Base-by-base conservation (phyloP, 2,329 filamentous ascomycete genomes). In the Colletotrichum brevisporum region DNA sequence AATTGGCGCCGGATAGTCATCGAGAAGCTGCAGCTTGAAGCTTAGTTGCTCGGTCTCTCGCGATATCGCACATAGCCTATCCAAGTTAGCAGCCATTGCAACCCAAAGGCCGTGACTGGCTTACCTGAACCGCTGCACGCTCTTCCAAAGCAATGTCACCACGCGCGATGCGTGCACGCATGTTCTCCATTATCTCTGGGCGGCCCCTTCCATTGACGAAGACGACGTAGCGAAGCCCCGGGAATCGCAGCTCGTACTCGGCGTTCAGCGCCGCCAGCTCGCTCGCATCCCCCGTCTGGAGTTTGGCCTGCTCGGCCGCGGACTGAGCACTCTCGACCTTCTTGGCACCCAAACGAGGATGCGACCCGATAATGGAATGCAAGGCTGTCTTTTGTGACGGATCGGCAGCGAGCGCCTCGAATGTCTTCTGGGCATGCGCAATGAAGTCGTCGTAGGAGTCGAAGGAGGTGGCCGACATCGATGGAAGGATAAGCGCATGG, bases 41-140 rank as follows among this genome's bases (percentile, higher is more conserved):
- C 79, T 94, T 97, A 39, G 80, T 78, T 1, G 91, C 93, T 56
- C 95, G 88, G 76, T 97, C 94, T 59, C 89, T 88, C 36, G 95
- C 95, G 76, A 98, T 98, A 75, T 94, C 92, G 76, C 94, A 94
- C 93, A 98, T 97, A 48, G 95, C 94, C 92, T 94, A 64, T 10
- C 15, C 2, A 6, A 6, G 2, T 67, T 50, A 70, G 57, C 47
- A 12, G 5, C 45, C 15, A 15, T 5, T 6, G 18, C 27, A 21
- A 26, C 3, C 5, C 16, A 5, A 24, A 3, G 31, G 8, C 8
- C 21, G 12, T 24, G 31, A 5, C 43, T 8, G 43, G 75, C 86
- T 72, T 81, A 94, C 94, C 85, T 92, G 86, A 57, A 97, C 91
- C 6, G 89, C 93, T 73, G 92, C 92, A 64, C 83, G 78, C 70